Conservation (phyloP, 306 rosid genomes). For the Glycine soja region DNA sequence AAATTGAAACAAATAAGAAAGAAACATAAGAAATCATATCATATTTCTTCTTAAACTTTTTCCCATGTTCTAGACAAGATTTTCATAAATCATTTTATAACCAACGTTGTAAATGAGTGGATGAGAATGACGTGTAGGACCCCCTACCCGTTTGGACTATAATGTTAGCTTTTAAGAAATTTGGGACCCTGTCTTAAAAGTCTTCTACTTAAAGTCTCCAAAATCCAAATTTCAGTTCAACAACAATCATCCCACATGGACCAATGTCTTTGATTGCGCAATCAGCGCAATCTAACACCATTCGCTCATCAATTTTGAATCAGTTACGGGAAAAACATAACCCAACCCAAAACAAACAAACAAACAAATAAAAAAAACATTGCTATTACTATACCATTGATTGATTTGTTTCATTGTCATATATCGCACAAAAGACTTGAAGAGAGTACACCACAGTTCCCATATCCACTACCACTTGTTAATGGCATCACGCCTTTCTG, state of each 20-base stretch:
- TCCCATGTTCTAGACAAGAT: constrained; percentile 24
- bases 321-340: neutral
- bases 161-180: constrained; percentile 48
- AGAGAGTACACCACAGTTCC: no score
- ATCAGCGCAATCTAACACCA: constrained; percentile 62
- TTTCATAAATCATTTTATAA: neutral
- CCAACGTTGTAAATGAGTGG: constrained; percentile 21
- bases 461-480: no score
- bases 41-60: neutral
- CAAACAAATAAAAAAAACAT: no score
- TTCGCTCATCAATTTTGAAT: constrained; percentile 39
- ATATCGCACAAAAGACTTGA: no score
- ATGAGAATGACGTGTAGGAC: constrained; percentile 44
- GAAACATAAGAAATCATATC: neutral
- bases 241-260: constrained; percentile 49
- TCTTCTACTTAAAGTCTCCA: constrained; percentile 15
- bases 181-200: constrained; percentile 57
- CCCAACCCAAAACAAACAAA: no score
- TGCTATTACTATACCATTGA: no score
- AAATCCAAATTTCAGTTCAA: constrained; percentile 54
- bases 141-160: constrained; percentile 53
- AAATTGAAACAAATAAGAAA: constrained; percentile 25
- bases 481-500: no score
- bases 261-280: constrained; percentile 56
- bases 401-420: no score